Base-by-base conservation (phyloP, 768 basidiomycete species). In the Exsudoporus frostii region DNA sequence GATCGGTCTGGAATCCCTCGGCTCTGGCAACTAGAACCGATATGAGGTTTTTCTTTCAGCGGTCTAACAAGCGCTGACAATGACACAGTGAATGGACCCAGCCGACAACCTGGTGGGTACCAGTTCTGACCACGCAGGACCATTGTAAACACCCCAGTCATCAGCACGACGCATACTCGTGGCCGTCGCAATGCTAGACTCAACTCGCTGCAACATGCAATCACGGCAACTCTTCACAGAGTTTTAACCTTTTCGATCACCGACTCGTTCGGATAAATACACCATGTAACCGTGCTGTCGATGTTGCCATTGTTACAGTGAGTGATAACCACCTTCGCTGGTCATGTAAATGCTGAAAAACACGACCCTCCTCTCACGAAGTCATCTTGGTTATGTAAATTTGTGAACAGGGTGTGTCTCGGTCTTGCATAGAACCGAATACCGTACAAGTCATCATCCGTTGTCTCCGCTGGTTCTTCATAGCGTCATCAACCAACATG, bases 201-300 rank as follows among this genome's bases (percentile, higher is more conserved):
- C 14, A 22, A 48, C 48, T 40, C 37, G 45, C 27, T 48, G 38
- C 9, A 24, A n/a, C 32, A 36, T 27, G 4, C 46, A 25, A 39
- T 45, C 55, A 52, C 52, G 47, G 47, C 60, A 53, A 40, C 20
- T 38, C 36, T 41, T 46, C 50, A n/a, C n/a, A 54, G 48, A 41
- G 53, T 60, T 64, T 64, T 63, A 55, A 20, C 51, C 61, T 63
- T 62, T 64, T 50, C 42, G 36, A 50, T 59, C 47, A n/a, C 46
- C 37, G 36, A 33, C 45, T 42, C 49, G 32, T 25, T 34, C 46
- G 56, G 56, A 38, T 29, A 27, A 29, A 2, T 20, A 25, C 22
- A 33, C 27, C 27, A 45, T 19, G 39, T 22, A 34, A 11, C 24
- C 45, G 14, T 34, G 19, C 30, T 33, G 34, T 48, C 33, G 32